A percentile compares a stretch with the other conserved stretches of the same genome.
Conservation (phyloP, 2,329 filamentous ascomycete genomes). For the Aquanectria penicillioides region DNA sequence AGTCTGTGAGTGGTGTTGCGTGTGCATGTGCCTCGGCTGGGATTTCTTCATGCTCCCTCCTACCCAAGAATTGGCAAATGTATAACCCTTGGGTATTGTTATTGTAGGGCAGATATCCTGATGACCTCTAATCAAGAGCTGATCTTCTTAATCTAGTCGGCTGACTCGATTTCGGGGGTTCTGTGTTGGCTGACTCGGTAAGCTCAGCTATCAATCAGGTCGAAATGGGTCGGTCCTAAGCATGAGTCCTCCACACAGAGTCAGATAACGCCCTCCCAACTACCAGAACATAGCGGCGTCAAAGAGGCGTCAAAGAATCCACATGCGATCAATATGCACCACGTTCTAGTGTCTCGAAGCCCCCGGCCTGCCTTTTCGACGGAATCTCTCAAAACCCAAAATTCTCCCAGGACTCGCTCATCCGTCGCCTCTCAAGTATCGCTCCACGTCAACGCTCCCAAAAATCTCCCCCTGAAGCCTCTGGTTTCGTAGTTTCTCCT, state of each 20-base stretch:
- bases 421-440: slow-evolving; percentile 68
- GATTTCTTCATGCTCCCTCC: background rate
- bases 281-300: too few relatives aligned
- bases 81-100: too few relatives aligned
- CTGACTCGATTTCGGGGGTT: too few relatives aligned
- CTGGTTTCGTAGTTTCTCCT: slow-evolving; percentile 71
- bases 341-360: too few relatives aligned
- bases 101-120: too few relatives aligned
- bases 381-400: background rate
- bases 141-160: too few relatives aligned
- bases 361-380: background rate
- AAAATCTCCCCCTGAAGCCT: slow-evolving; percentile 78
- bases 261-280: too few relatives aligned
- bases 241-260: slow-evolving; percentile 14
- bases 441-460: slow-evolving; percentile 77
- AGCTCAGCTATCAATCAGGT: background rate
- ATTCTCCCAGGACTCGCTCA: slow-evolving; percentile 7
- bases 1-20: slow-evolving; percentile 1
- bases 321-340: too few relatives aligned
- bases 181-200: too few relatives aligned
- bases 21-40: background rate
- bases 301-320: too few relatives aligned
- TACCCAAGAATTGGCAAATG: too few relatives aligned
- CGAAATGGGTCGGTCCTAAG: slow-evolving; percentile 17
- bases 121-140: too few relatives aligned